A percentile compares a stretch with the other conserved stretches of the same genome.
Evolutionary conservation across 495 filamentous ascomycete species (phyloP).

Genomic region (Xylaria scruposa): DNA sequence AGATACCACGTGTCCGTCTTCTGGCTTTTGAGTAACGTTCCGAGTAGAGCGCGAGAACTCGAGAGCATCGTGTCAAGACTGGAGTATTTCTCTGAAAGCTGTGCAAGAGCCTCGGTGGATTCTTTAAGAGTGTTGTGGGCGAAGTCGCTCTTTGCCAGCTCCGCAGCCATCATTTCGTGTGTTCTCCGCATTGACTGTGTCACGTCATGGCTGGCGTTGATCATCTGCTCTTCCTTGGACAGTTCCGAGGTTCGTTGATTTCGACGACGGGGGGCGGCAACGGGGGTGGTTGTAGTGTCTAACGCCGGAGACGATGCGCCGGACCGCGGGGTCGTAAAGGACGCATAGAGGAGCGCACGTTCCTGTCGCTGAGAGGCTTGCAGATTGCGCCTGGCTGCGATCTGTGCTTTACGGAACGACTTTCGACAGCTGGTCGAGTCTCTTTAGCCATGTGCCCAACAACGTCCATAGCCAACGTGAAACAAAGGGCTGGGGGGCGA

Average conservation of each 20-base stretch:
- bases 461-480: background rate
- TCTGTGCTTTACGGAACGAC: constrained; percentile 83
- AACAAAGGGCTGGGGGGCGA: constrained; percentile 28
- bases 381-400: constrained; percentile 79
- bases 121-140: constrained; percentile 84
- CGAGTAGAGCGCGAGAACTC: constrained; percentile 74
- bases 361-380: constrained; percentile 75
- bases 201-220: constrained; percentile 80
- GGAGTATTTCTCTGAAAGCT: constrained; percentile 79
- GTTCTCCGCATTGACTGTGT: constrained; percentile 84
- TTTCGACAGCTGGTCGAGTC: constrained; percentile 62
- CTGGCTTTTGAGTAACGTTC: constrained; percentile 79
- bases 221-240: constrained; percentile 67
- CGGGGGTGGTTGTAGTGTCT: constrained; percentile 23
- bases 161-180: constrained; percentile 80
- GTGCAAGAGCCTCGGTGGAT: constrained; percentile 79
- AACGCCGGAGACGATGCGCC: constrained; percentile 44
- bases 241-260: constrained; percentile 31
- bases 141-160: constrained; percentile 84
- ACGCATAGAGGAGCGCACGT: constrained; percentile 77
- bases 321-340: constrained; percentile 49
- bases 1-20: constrained; percentile 98
- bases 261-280: constrained; percentile 29
- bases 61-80: constrained; percentile 77
- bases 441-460: background rate